Evolutionary conservation across 371 early-diverging fungal genomes (phyloP).

Genomic region (Nosema muscidifuracis): DNA sequence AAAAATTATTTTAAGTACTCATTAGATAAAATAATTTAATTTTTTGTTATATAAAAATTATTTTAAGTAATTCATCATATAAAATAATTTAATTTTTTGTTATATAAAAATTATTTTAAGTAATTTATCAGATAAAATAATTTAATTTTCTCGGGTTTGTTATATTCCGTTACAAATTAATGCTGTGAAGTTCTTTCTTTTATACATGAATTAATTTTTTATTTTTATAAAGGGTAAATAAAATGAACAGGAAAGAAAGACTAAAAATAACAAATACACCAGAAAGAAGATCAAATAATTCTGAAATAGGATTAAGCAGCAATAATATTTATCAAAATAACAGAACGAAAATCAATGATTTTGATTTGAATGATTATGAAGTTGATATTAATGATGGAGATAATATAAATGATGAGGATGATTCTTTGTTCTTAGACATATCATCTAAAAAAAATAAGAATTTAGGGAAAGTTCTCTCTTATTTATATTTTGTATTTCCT

Average conservation of each 20-base stretch:
- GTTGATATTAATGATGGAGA: not conserved
- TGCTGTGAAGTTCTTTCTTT: too few relatives aligned
- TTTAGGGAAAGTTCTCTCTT: not conserved
- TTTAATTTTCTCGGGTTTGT: too few relatives aligned
- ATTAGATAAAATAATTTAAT: too few relatives aligned
- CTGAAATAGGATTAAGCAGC: not conserved
- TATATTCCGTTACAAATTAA: too few relatives aligned
- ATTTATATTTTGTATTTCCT: not conserved
- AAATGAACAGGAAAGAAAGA: conserved; percentile 31
- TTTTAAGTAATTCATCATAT: too few relatives aligned
- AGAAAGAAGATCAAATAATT: conserved; percentile 17
- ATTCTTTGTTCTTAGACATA: conserved; percentile 21
- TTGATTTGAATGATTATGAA: conserved; percentile 8
- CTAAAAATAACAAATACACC: conserved; percentile 14
- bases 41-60: too few relatives aligned
- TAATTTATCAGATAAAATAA: too few relatives aligned
- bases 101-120: too few relatives aligned
- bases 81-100: too few relatives aligned
- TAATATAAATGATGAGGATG: not conserved
- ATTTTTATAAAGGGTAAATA: not conserved
- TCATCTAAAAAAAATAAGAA: not conserved
- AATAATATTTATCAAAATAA: conserved; percentile 7
- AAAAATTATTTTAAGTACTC: too few relatives aligned
- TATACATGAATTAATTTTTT: too few relatives aligned
- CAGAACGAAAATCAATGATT: conserved; percentile 2